phyloP scores from a whole-genome alignment of 306 rosid species.

The Notholithocarpus densiflorus region DNA sequence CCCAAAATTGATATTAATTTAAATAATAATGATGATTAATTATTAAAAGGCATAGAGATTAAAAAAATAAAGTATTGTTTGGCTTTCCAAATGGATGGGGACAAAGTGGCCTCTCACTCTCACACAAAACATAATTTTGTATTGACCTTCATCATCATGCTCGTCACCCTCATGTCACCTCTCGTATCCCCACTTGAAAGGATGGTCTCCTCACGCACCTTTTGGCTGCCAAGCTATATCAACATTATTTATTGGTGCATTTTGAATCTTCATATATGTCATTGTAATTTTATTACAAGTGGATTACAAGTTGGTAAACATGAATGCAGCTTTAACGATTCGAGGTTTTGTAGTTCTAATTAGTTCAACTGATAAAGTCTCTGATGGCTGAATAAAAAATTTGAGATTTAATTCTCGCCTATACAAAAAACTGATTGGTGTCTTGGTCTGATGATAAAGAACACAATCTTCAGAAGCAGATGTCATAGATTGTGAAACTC shows the following conservation, averaged over 20 bases:
- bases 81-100: slow-evolving; percentile 40
- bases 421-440: accelerated
- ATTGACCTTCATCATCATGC: slow-evolving; percentile 34
- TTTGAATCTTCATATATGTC: too few relatives aligned
- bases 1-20: slow-evolving; percentile 26
- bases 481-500: accelerated
- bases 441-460: accelerated
- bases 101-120: slow-evolving; percentile 30
- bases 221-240: neutral
- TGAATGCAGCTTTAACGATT: too few relatives aligned
- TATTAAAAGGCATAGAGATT: neutral
- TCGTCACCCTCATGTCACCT: slow-evolving; percentile 33
- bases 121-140: slow-evolving; percentile 28
- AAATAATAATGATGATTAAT: slow-evolving; percentile 9
- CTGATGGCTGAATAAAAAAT: accelerated
- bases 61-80: neutral
- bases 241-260: too few relatives aligned
- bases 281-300: too few relatives aligned
- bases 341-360: too few relatives aligned
- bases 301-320: too few relatives aligned
- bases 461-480: too few relatives aligned
- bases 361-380: accelerated
- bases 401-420: accelerated
- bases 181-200: slow-evolving; percentile 17
- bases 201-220: slow-evolving; percentile 27